Base-by-base conservation (phyloP, 1,139 yeast species). In the Pichia inconspicua region DNA sequence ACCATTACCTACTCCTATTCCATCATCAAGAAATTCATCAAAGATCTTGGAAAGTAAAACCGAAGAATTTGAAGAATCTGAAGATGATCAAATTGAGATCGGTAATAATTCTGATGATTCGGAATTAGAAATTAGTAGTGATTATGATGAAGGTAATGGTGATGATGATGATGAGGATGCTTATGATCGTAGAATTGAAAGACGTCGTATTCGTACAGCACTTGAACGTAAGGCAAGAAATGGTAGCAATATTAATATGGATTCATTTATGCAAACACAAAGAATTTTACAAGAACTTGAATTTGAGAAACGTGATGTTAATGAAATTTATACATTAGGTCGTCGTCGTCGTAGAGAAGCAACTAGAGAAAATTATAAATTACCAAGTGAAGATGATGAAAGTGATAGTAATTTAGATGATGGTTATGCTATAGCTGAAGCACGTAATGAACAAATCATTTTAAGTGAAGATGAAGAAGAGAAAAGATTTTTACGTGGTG, bases 391-490 rank as follows among this genome's bases (percentile, higher is more conserved):
- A 28, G 39, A 14, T 10, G 48, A 48, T 1, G 45, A 46, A 34
- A 42, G 34, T 2, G 37, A 41, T n/a, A 48, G 47, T 37, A 25
- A 27, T n/a, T 40, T 41, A 15, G 46, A 45, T 14, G 43, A 48
- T 40, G 54, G 53, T 7, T 53, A 53, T 41, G 55, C 51, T 8
- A 49, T 45, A 1, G 53, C 53, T 12, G 53, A 44, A 41, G 52
- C 53, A 1, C 49, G 53, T 44, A 52, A 51, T 41, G 53, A 48
- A 35, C 45, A 51, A 17, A 38, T 55, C 3, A 55, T 52, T 39
- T 48, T 57, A 25, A 54, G 56, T 46, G 56, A 52, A 38, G 57
- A 50, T 39, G 55, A 54, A 46, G 48, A 53, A 25, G 53, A 49
- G 17, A 45, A 44, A 17, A 40, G 54, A 38, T 46, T 53, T 37